These are phyloP conservation scores for Metschnikowia borealis DNA, from an alignment of 805 yeast species.

Conservation along the genomic window DNA sequence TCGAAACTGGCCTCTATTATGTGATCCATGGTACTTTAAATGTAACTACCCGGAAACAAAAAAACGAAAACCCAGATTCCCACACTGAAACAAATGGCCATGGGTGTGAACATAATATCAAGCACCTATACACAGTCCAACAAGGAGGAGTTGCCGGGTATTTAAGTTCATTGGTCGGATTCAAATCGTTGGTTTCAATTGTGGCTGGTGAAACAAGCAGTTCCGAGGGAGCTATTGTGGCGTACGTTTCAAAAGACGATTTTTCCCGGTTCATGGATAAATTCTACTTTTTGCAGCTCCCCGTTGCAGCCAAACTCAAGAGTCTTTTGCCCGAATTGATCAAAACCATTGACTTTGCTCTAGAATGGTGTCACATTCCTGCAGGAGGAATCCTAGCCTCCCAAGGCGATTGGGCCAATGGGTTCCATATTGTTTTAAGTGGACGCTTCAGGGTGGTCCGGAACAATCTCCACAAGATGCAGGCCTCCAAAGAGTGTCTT, in stretches of 20 bases:
- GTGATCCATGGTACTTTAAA: slow-evolving; percentile 76
- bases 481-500: slow-evolving; percentile 5
- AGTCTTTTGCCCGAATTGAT: slow-evolving; percentile 64
- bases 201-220: neutral
- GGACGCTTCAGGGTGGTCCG: slow-evolving; percentile 75
- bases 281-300: slow-evolving; percentile 69
- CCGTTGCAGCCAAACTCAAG: slow-evolving; percentile 71
- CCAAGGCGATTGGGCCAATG: slow-evolving; percentile 85
- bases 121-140: slow-evolving; percentile 52
- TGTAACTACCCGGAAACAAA: slow-evolving; percentile 29
- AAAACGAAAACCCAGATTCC: slow-evolving; percentile 1
- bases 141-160: slow-evolving; percentile 89
- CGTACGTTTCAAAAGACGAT: slow-evolving; percentile 59
- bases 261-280: slow-evolving; percentile 68
- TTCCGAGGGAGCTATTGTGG: slow-evolving; percentile 49
- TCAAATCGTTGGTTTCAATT: slow-evolving; percentile 71
- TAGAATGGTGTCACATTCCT: slow-evolving; percentile 91
- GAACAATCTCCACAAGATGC: slow-evolving; percentile 16
- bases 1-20: slow-evolving; percentile 72
- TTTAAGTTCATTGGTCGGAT: slow-evolving; percentile 73
- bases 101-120: slow-evolving; percentile 9
- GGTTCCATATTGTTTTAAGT: slow-evolving; percentile 82
- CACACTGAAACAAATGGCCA: neutral
- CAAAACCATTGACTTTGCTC: slow-evolving; percentile 77
- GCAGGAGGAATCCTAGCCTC: slow-evolving; percentile 78